phyloP scores from a whole-genome alignment of 164 flowering plant genomes.

The Platanus orientalis region DNA sequence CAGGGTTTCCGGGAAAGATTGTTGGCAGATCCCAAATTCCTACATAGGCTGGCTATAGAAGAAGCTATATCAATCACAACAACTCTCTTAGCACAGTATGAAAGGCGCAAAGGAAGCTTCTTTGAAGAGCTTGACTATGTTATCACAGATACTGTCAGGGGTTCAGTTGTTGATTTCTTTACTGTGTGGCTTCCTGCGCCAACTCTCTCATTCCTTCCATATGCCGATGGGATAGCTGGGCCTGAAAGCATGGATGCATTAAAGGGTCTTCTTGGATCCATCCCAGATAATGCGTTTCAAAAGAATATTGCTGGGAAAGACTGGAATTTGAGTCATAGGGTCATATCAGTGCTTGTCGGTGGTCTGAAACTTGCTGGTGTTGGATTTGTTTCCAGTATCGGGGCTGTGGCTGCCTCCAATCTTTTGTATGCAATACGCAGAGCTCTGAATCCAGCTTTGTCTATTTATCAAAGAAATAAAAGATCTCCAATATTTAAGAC shows the following conservation, averaged over 20 bases:
- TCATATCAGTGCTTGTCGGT: constrained; percentile 80
- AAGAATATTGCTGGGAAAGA: constrained; percentile 71
- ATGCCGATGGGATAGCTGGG: constrained; percentile 37
- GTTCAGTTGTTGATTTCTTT: constrained; percentile 84
- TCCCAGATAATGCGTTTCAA: constrained; percentile 99
- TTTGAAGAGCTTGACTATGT: constrained; percentile 95
- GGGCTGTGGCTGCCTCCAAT: constrained; percentile 84
- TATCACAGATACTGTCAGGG: constrained; percentile 78
- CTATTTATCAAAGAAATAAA: constrained; percentile 33
- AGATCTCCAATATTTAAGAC: constrained; percentile 82
- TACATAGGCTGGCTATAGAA: constrained; percentile 89
- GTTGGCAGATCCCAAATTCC: constrained; percentile 93
- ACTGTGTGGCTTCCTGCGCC: constrained; percentile 99
- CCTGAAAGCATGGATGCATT: constrained; percentile 56
- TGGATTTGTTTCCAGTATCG: constrained; percentile 85
- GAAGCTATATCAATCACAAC: constrained; percentile 92
- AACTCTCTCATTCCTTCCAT: constrained; percentile 81
- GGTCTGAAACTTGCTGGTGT: constrained; percentile 84
- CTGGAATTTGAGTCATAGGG: constrained; percentile 73
- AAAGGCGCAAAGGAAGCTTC: constrained; percentile 83
- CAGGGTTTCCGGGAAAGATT: constrained; percentile 98
- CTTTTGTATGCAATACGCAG: constrained; percentile 43
- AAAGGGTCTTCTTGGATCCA: constrained; percentile 77
- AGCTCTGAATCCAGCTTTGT: constrained; percentile 48
- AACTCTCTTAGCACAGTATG: constrained; percentile 85